Conservation (phyloP, 73 alveolate genomes). For the Strombidium stylifer region DNA sequence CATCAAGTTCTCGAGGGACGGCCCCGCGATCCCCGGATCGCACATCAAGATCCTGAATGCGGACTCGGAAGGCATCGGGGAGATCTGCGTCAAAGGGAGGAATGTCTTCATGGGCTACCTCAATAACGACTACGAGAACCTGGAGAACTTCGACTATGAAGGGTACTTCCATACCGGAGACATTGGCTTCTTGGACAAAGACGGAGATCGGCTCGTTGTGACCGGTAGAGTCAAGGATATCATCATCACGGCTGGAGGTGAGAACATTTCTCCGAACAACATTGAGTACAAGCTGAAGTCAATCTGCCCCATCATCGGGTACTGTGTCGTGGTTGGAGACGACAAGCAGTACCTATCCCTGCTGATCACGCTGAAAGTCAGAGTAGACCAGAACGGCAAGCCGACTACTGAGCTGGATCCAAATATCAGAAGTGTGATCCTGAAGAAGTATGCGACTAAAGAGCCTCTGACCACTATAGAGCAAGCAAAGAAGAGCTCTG, state of each 20-base stretch:
- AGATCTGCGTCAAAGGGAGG: constrained; percentile 72
- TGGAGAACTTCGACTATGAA: constrained; percentile 54
- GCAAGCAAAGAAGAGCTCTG: too few relatives aligned
- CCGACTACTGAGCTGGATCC: too few relatives aligned
- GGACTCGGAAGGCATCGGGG: constrained; percentile 64
- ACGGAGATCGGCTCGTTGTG: constrained; percentile 48
- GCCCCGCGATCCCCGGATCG: constrained; percentile 57
- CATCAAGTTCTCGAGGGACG: constrained; percentile 26
- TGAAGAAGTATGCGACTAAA: too few relatives aligned
- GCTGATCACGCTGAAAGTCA: constrained; percentile 56
- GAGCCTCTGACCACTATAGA: too few relatives aligned
- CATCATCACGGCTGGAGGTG: constrained; percentile 85
- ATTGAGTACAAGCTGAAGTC: constrained; percentile 61
- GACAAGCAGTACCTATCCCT: constrained; percentile 53
- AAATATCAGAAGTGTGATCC: too few relatives aligned
- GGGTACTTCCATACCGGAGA: constrained; percentile 76
- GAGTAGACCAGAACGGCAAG: constrained; percentile 20
- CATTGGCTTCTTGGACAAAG: constrained; percentile 50
- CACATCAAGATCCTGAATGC: constrained; percentile 39
- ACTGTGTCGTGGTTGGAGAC: constrained; percentile 67
- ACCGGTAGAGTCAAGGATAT: constrained; percentile 74
- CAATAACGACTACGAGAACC: constrained; percentile 31
- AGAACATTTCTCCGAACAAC: constrained; percentile 68
- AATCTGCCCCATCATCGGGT: constrained; percentile 34
- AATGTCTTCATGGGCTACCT: constrained; percentile 63